Base-by-base conservation (phyloP, 2,329 filamentous ascomycete species). In the Trichoderma oligosporum region DNA sequence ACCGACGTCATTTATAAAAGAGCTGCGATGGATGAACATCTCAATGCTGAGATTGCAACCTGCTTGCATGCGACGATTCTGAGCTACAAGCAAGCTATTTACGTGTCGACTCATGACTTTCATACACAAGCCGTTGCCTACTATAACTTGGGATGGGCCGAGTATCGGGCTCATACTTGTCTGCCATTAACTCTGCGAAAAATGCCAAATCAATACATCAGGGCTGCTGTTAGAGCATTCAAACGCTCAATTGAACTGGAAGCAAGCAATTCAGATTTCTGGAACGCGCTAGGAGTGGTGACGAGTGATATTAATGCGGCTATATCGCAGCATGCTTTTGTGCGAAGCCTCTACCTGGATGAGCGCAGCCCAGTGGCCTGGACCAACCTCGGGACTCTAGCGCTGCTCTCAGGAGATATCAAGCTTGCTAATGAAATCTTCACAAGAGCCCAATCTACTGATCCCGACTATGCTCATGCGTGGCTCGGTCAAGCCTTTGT, bases 111-210 rank as follows among this genome's bases (percentile, higher is more conserved):
- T 1, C 77, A 85, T 58, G 92, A 99, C 67, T 70, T 83, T 7
- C 89, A 97, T 69, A 92, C 93, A 3, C 92, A 95, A 72, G 90
- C 94, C 1, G 89, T 97, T n/a, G 90, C 92, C 0, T 94, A 93
- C 81, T 99, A 96, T 73, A 99, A 99, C 66, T 78, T 99, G 16
- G 94, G 94, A 39, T 97, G 92, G 89, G 89, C 90, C 1, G 94
- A 99, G 70, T 85, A 94, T 68, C 83, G 87, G 42, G 89, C 91
- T 0, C 89, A 95, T 67, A 75, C 78, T 9, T 89, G 84, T 66
- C 76, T 90, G 18, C 81, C 80, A 33, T 69, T 70, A 1, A 68
- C 72, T 3, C 66, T 79, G 45, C 76, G 74, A 33, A 85, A 84
- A 66, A 87, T 80, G 65, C 78, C 80, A 16, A 81, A 84, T 67